Evolutionary conservation across 2,329 filamentous ascomycete genomes (phyloP), one percentile per base, ranked within the genome.

Genomic region (Cercospora sesami): DNA sequence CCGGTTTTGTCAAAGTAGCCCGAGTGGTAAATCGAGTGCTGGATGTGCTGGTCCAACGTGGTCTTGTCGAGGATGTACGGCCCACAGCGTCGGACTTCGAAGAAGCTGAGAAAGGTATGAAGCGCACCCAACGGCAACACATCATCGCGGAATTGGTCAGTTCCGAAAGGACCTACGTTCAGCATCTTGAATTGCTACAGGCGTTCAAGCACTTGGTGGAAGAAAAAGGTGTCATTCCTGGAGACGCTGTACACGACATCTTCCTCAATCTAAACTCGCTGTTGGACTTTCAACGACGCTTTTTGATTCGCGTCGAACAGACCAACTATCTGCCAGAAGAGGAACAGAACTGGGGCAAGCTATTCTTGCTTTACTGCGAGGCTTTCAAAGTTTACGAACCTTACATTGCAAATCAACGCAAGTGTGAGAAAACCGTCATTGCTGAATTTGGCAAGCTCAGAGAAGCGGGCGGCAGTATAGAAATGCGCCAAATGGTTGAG

Each of bases 241-340:
- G 95, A 64, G 95, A 99, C 78, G 88, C 90, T 9, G 90, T 97
- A 23, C 94, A 98, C 81, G 89, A 94, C 76, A 97, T 99, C 70
- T 99, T 99, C 81, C 85, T 98, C 69, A 99, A 99, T 80, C 89
- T 98, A 77, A 97, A 98, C 78, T 89, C 91, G 31, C 91, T 99
- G 59, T 86, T 99, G 63, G 95, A 99, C 79, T 97, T 97, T 78
- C 94, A 98, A 78, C 90, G 96, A 70, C 89, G 94, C 30, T 98
- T 99, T 76, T 84, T 99, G 59, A 98, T 99, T 75, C 90, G 93
- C 65, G 92, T 99, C 70, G 95, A 99, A 81, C 96, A 96, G 30
- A 96, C 94, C 42, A 97, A 98, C 76, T 93, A 92, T 3, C 87
- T 93, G 81, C 86, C 92, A 0, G 86, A 90, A 69, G 82, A 86